Conservation (phyloP, 176 grass and related monocot species). For the Poa annua region DNA sequence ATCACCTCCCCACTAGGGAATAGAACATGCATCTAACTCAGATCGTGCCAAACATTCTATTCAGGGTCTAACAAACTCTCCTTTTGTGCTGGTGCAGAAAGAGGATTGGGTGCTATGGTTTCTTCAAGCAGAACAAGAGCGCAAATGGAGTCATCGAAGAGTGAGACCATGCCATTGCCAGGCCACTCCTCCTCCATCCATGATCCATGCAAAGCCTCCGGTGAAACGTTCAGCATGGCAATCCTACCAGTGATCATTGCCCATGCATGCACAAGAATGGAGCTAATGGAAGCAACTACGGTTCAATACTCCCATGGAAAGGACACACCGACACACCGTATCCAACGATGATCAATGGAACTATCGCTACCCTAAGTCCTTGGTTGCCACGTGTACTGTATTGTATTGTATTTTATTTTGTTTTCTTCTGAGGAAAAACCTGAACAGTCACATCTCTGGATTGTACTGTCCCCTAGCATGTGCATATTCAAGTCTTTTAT, state of each 20-base stretch:
- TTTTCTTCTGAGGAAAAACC: neutral
- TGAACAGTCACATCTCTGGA: neutral
- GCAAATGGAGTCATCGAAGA: constrained; percentile 34
- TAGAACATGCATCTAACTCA: neutral
- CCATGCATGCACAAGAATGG: neutral
- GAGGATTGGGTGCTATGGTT: constrained; percentile 55
- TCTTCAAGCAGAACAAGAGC: constrained; percentile 41
- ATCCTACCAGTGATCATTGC: neutral
- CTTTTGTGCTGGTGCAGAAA: constrained; percentile 45
- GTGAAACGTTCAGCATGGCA: constrained; percentile 9
- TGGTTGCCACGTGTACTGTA: neutral
- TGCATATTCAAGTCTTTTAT: constrained; percentile 1
- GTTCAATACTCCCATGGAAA: neutral
- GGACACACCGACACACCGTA: neutral
- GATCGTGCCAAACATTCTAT: neutral
- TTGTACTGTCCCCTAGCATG: constrained; percentile 13
- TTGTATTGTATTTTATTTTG: neutral
- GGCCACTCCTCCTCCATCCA: neutral
- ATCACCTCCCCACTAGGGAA: constrained; percentile 38
- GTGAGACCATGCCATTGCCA: neutral
- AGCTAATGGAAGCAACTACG: constrained; percentile 27
- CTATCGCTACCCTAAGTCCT: neutral
- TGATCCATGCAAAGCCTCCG: neutral
- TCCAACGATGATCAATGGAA: neutral
- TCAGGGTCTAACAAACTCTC: neutral